Base-by-base conservation (phyloP, 257 asterid species). In the Leonotis leonurus region DNA sequence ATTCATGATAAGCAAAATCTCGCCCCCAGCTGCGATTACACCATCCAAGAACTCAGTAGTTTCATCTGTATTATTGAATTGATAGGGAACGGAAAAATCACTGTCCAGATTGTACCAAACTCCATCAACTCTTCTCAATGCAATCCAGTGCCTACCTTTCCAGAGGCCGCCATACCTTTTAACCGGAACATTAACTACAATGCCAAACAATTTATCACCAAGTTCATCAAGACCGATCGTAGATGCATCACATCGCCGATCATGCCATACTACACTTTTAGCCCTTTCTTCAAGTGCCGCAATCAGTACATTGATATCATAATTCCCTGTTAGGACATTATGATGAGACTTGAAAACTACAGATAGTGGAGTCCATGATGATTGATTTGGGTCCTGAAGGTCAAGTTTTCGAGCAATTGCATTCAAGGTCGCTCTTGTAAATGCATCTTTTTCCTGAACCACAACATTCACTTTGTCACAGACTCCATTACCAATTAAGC, bases 101-200 rank as follows among this genome's bases (percentile, higher is more conserved):
- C 98, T 88, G 76, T 91, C 98, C 72, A 88, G 75, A 81, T 86
- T 86, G 77, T 83, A 84, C 95, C 96, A 91, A 59, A 77, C 73
- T 7, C 69, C 65, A 13, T 68, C 86, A 57, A 91, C 65, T 74
- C 65, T 81, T 72, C 78, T 83, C 77, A 88, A 32, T 4, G 96
- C 72, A 68, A 88, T 67, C 95, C 95, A 88, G 55, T 91, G 98
- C 73, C 98, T 78, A 51, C 95, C 41, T 75, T 45, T 83, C 96
- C 94, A 88, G 1, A 91, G 74, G 1, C 90, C 85, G 4, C 63
- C 83, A 52, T 70, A 83, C 83, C 74, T 84, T 70, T 65, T 83
- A 5, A 91, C 95, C 0, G 79, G 93, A 44, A 84, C 77, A 75
- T 88, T 91, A 22, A 91, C 51, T 33, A 91, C 67, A 37, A 88